These are phyloP conservation scores for Anthracocystis panici-leucophaei DNA, from an alignment of 1,284 basidiomycete genomes.

Conservation along the genomic window DNA sequence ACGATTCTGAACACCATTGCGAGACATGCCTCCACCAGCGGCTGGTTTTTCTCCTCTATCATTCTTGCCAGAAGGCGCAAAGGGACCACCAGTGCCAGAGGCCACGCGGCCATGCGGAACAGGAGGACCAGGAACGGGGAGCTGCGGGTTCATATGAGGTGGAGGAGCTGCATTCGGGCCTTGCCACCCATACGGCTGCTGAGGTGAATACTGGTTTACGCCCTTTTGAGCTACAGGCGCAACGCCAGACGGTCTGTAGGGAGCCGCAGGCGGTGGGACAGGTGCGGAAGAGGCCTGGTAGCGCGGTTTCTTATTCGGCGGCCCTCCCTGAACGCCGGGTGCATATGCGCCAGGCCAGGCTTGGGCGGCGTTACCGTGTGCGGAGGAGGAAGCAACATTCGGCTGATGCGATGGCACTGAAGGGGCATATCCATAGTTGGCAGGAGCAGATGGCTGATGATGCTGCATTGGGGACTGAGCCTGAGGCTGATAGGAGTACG, in stretches of 20 bases:
- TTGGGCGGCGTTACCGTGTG: slow-evolving; percentile 11
- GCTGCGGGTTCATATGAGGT: slow-evolving; percentile 26
- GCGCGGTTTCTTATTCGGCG: slow-evolving; percentile 38
- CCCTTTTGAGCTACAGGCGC: slow-evolving; percentile 9
- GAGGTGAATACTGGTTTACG: slow-evolving; percentile 13
- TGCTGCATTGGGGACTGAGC: slow-evolving; percentile 33
- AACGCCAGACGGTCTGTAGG: slow-evolving; percentile 9
- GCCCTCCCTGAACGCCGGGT: slow-evolving; percentile 31
- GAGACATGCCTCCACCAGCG: slow-evolving; percentile 16
- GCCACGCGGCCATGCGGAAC: slow-evolving; percentile 17
- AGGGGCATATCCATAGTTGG: slow-evolving; percentile 22
- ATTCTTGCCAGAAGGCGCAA: slow-evolving; percentile 6
- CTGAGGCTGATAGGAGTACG: slow-evolving; percentile 32
- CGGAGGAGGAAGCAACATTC: slow-evolving; percentile 1
- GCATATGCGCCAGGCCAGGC: slow-evolving; percentile 36
- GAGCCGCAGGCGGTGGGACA: slow-evolving; percentile 1
- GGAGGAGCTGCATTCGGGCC: slow-evolving; percentile 14
- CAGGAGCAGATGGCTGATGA: slow-evolving; percentile 26
- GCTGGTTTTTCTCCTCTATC: slow-evolving; percentile 10
- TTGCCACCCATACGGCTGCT: slow-evolving; percentile 41
- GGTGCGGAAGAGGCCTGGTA: slow-evolving; percentile 23
- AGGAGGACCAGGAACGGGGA: slow-evolving; percentile 19
- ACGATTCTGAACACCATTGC: slow-evolving; percentile 24
- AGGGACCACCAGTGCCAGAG: slow-evolving; percentile 7
- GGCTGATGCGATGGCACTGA: slow-evolving; percentile 19